These are phyloP conservation scores for Suillus weaverae DNA, from an alignment of 768 basidiomycete genomes.

Conservation along the genomic window DNA sequence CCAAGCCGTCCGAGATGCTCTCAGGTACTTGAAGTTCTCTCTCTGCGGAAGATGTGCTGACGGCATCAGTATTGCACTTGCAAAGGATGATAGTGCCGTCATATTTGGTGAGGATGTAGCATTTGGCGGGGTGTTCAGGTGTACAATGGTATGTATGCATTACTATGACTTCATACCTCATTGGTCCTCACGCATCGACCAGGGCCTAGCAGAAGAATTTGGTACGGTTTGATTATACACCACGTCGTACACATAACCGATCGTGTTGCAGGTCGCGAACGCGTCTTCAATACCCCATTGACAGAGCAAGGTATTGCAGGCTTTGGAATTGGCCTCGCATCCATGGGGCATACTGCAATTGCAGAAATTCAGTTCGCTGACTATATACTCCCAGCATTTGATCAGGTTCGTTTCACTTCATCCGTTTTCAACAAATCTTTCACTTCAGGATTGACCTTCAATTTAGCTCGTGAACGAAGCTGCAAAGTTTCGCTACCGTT, in stretches of 20 bases:
- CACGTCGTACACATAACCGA: neutral
- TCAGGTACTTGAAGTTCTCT: conserved; percentile 53
- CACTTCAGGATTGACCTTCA: neutral
- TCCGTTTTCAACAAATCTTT: conserved; percentile 1
- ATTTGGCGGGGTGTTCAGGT: conserved; percentile 93
- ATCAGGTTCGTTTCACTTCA: conserved; percentile 56
- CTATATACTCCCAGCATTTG: conserved; percentile 93
- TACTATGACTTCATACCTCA: neutral
- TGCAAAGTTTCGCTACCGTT: conserved; percentile 89
- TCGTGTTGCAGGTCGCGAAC: conserved; percentile 66
- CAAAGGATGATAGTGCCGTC: conserved; percentile 83
- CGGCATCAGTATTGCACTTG: conserved; percentile 66
- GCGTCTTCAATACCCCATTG: conserved; percentile 94
- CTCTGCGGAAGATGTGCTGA: conserved; percentile 10
- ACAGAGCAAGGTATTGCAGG: conserved; percentile 94
- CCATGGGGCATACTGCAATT: conserved; percentile 93
- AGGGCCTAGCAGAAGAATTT: conserved; percentile 92
- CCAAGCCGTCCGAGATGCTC: conserved; percentile 88
- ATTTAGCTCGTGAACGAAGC: conserved; percentile 89
- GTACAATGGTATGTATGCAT: conserved; percentile 76
- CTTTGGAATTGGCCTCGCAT: conserved; percentile 88
- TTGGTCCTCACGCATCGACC: conserved; percentile 15
- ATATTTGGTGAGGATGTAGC: conserved; percentile 92
- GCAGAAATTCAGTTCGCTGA: conserved; percentile 92
- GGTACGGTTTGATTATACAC: conserved; percentile 44